Evolutionary conservation across 2,329 filamentous ascomycete species (phyloP), one percentile per base, ranked within the genome.

Genomic region (Nannizziopsis arthrosporioides): DNA sequence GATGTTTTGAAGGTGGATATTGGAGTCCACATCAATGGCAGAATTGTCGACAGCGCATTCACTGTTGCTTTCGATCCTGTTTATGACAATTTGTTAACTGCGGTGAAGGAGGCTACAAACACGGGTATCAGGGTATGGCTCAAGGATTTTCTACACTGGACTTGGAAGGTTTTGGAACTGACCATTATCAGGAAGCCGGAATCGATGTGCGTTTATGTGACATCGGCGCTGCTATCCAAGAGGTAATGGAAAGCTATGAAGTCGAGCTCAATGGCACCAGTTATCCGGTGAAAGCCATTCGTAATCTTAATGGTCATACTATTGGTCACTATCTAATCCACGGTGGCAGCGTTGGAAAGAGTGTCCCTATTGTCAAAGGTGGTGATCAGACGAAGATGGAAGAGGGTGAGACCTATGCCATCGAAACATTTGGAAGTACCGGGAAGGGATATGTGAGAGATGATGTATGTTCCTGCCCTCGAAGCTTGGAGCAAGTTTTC

Each of bases 321-420:
- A 95, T 95, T 61, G 75, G 85, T 49, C 88, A 81, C 53, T 92
- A 89, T 72, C 81, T 80, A 64, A 95, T 95, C 58, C 89, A 95
- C 69, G 88, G 89, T 50, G 84, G 80, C 59, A 95, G 94, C 75
- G 88, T 84, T 32, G 54, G 66, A 46, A 95, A 95, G 75, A 88
- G 85, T 56, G 86, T 95, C 44, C 90, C 89, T 0, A 94, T 95
- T 59, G 87, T 95, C 54, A 94, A 94, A 73, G 82, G 80, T 53
- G 78, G 78, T 53, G 86, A 94, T 61, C 80, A 82, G 64, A 93
- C 87, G 45, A 94, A 94, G 75, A 96, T 96, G 90, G 89, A 95
- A 70, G 90, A 95, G 68, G 88, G 88, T 37, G 89, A 96, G 62
- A 82, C 88, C 14, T 96, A 93, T 65, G 89, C 89, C 55, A 94